Evolutionary conservation across 345 rosid species (phyloP), one percentile per base, ranked within the genome.

Genomic region (Hibiscus tridactylites): DNA sequence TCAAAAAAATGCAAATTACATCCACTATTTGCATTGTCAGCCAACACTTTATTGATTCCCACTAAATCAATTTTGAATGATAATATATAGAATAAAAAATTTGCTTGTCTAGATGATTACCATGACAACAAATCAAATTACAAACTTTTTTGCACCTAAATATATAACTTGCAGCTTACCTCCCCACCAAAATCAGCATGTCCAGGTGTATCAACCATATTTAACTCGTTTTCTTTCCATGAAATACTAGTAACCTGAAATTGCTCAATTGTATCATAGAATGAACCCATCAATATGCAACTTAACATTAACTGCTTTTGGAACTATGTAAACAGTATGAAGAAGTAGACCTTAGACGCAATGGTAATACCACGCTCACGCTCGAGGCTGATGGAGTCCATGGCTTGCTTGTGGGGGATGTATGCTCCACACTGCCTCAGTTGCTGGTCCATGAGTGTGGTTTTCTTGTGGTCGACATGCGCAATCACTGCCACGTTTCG

Each of bases 111-210:
- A 10, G 31, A 33, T 17, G 61, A 33, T 31, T 4, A 54, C 31
- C 8, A 35, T 16, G n/a, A 33, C 10, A 42, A 0, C 11, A n/a
- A 69, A 70, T 35, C 12, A 35, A 17, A 4, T 5, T 11, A 46
- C 29, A 46, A 37, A 60, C n/a, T 17, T 17, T 54, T 54, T 54
- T 39, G 26, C 19, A 54, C 3, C 59, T 1, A 54, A 17, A 54
- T 54, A 54, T 17, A 28, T 54, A 54, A 9, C 3, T 26, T 13
- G 19, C 70, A 66, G 37, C 37, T 66, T 3, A 95, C 97, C 79
- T 95, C 99, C 60, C 97, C 99, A 71, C 99, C 97, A 85, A 95
- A 95, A 82, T 95, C 99, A 6, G 99, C 99, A 85, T 95, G 99
- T 71, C 99, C 99, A 61, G 99, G 99, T 26, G 99, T 92, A 79